Percentiles rank a stretch among this genome's conserved stretches.
These are phyloP conservation scores for Debaryomyces psychrophilus DNA, from an alignment of 1,139 yeast species.

Conservation along the genomic window DNA sequence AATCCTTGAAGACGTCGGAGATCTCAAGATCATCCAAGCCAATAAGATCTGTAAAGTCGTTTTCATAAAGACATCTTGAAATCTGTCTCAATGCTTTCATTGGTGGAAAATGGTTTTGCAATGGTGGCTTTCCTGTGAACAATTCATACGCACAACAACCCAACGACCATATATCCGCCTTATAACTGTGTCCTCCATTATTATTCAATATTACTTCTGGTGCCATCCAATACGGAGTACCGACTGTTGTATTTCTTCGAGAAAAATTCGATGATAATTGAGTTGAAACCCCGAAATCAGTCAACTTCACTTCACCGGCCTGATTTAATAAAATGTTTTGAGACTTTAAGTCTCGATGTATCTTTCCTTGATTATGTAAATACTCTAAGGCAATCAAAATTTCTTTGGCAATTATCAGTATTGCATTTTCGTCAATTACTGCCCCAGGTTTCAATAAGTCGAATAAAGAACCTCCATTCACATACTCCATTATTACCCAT, in stretches of 20 bases:
- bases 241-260: constrained; percentile 87
- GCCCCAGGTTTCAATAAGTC: constrained; percentile 70
- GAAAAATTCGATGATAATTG: constrained; percentile 79
- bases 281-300: constrained; percentile 96
- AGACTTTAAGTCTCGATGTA: constrained; percentile 85
- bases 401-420: constrained; percentile 61
- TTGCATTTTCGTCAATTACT: constrained; percentile 42
- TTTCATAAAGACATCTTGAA: constrained; percentile 40
- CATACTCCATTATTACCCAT: constrained; percentile 86
- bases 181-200: constrained; percentile 71
- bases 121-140: constrained; percentile 83
- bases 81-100: constrained; percentile 70
- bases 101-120: constrained; percentile 67
- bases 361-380: constrained; percentile 75
- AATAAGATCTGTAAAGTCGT: constrained; percentile 38
- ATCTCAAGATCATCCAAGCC: constrained; percentile 30
- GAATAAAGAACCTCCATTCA: constrained; percentile 82
- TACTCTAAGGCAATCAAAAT: constrained; percentile 70
- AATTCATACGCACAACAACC: constrained; percentile 90
- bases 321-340: constrained; percentile 75
- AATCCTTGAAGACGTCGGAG: constrained; percentile 48
- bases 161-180: constrained; percentile 95
- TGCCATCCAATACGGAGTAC: constrained; percentile 99
- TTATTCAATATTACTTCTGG: constrained; percentile 92
- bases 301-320: constrained; percentile 81